Percentiles rank a stretch among this genome's conserved stretches.
These are phyloP conservation scores for Persicaria tinctoria DNA, from an alignment of 148 eudicot species.

Conservation along the genomic window DNA sequence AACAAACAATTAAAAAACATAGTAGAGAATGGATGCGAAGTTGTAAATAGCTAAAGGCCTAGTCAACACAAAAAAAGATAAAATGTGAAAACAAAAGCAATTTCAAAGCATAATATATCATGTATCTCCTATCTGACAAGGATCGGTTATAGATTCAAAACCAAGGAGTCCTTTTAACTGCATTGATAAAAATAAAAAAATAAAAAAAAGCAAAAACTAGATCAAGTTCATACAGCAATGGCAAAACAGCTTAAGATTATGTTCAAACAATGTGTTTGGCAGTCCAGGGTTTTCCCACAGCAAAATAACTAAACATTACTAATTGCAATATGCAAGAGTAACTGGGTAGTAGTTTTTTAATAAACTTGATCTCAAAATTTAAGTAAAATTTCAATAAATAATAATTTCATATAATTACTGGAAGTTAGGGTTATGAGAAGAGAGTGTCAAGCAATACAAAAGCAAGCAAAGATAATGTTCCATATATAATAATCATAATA, in stretches of 20 bases:
- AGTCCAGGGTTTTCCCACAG: neutral
- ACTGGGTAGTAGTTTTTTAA: neutral
- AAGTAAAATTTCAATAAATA: neutral
- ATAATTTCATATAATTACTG: neutral
- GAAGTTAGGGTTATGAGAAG: neutral
- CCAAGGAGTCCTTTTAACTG: neutral
- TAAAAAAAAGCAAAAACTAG: neutral
- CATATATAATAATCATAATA: neutral
- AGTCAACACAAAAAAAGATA: neutral
- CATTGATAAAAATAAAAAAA: neutral
- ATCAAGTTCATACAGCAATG: neutral
- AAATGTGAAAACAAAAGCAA: neutral
- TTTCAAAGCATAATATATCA: neutral
- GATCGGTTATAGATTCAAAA: neutral
- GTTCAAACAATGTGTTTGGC: neutral
- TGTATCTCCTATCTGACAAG: neutral
- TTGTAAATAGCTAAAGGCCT: neutral
- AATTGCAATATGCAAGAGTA: neutral
- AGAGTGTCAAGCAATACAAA: neutral
- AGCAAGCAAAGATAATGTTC: neutral
- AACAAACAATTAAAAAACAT: conserved; percentile 11
- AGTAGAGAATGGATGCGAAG: no score
- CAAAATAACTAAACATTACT: neutral
- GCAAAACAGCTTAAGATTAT: neutral
- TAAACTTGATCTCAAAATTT: neutral